Base-by-base conservation (phyloP, 352 stramenopile genomes). In the Phytophthora litchii region DNA sequence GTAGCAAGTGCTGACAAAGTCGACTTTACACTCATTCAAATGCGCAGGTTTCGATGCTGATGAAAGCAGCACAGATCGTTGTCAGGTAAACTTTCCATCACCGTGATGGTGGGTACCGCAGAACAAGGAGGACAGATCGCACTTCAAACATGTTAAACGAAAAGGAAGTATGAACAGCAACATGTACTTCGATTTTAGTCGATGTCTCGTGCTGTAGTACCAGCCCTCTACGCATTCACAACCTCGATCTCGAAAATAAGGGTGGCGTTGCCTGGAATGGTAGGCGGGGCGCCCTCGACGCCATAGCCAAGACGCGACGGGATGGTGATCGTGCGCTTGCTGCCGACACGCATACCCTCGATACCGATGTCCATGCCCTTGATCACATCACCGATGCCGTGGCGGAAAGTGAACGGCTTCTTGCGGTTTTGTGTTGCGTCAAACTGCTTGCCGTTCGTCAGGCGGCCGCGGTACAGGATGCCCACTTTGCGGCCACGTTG, bases 281-380 rank as follows among this genome's bases (percentile, higher is more conserved):
- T 65, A 20, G 89, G 80, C 1, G 79, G 77, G 0, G 88, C 78
- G 32, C 95, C 95, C 11, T 78, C 67, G 19, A 74, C 74, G 54
- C 96, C 96, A 65, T 99, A 99, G 44, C 94, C 96, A 59, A 97
- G 95, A 74, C 98, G 91, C 35, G 75, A 80, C 21, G 95, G 94
- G 51, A 98, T 98, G 12, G 79, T 76, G 44, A 99, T 92, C 21
- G 86, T 96, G 42, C 96, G 95, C 81, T 99, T 95, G 60, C 86
- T 88, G 25, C 87, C 87, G 1, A 86, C 54, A 27, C 83, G 83
- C 84, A 95, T 95, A 58, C 85, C 87, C 42, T 93, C 80, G 13
- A 99, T 96, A 36, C 95, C 87, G 59, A 97, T 89, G 70, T 98
- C 96, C 93, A 97, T 98, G 60, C 95, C 95, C 65, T 97, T 95